Evolutionary conservation across 352 stramenopile species (phyloP).

Genomic region (Phytopythium delawarense): DNA sequence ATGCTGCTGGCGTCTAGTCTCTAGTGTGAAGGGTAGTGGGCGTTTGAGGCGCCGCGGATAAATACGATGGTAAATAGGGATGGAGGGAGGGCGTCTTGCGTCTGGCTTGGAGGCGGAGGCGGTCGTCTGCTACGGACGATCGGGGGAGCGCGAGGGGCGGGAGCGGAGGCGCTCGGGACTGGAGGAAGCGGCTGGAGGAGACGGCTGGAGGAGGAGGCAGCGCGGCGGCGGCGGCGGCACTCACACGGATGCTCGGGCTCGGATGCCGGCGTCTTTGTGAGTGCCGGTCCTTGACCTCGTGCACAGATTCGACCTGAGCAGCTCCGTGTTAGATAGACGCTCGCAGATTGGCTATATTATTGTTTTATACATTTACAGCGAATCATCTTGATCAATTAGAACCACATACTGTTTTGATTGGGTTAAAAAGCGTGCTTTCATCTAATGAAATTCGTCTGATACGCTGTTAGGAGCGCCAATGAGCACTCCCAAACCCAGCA

Average conservation of each 20-base stretch:
- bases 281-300: slow-evolving; percentile 1
- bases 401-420: slow-evolving; percentile 3
- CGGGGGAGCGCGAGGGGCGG: not conserved
- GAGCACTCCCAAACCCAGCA: not conserved
- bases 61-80: slow-evolving; percentile 27
- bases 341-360: not conserved
- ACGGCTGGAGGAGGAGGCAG: not conserved
- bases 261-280: slow-evolving; percentile 19
- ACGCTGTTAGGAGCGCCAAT: not conserved
- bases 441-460: not conserved
- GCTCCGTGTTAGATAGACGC: not conserved
- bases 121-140: not conserved
- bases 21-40: not conserved
- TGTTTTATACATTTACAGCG: not conserved
- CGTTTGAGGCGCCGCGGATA: slow-evolving; percentile 11
- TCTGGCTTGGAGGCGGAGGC: not conserved
- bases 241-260: slow-evolving; percentile 5
- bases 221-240: slow-evolving; percentile 10
- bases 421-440: slow-evolving; percentile 1
- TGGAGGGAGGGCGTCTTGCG: not conserved
- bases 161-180: not conserved
- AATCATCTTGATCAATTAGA: not conserved
- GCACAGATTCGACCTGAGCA: not conserved
- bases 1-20: slow-evolving; percentile 21
- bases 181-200: not conserved